Evolutionary conservation across 257 asterid species (phyloP).

Genomic region (Lycium barbarum): DNA sequence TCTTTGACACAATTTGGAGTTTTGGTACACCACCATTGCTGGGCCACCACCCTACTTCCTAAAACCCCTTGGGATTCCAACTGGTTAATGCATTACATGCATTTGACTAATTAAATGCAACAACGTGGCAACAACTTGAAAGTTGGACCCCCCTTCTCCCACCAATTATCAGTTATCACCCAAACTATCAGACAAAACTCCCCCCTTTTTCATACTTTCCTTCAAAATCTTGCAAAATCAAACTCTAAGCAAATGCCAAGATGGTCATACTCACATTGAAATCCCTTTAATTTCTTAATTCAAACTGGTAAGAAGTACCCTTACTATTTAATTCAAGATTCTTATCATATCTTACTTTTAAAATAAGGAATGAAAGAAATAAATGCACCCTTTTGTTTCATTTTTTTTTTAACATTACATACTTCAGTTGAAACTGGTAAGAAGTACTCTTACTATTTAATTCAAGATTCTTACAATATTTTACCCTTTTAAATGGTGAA

Average conservation of each 20-base stretch:
- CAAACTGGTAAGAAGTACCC: slow-evolving; percentile 11
- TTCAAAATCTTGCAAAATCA: neutral
- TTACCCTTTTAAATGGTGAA: neutral
- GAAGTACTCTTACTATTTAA: neutral
- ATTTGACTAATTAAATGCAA: slow-evolving; percentile 29
- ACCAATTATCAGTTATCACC: no score
- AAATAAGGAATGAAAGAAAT: neutral
- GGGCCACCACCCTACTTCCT: neutral
- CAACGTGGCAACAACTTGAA: slow-evolving; percentile 30
- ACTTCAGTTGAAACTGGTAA: neutral
- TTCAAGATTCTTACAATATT: neutral
- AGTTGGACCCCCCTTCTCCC: neutral
- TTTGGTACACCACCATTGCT: neutral
- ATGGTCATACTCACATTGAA: neutral
- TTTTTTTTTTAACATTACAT: neutral
- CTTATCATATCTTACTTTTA: neutral
- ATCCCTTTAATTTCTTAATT: neutral
- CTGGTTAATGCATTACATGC: neutral
- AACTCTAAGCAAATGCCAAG: neutral
- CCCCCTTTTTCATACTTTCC: neutral
- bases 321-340: slow-evolving; percentile 1
- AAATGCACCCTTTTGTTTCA: neutral
- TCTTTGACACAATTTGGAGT: neutral
- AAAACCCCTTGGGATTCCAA: slow-evolving; percentile 3
- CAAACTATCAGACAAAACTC: neutral